Evolutionary conservation across 257 asterid genomes (phyloP).

Genomic region (Solanum lycopersicoides): DNA sequence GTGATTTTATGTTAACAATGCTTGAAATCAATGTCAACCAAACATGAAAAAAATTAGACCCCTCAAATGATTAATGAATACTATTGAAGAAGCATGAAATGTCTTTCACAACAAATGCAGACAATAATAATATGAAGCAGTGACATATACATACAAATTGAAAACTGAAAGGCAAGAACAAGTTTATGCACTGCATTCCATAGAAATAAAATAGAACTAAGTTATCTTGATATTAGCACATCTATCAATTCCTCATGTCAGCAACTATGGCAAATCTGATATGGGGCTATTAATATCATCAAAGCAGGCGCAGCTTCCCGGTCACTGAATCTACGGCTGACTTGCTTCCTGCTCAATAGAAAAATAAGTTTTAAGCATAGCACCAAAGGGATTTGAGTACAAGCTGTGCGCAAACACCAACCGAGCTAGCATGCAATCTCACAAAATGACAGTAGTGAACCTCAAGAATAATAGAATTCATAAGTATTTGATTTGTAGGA

Average conservation of each 20-base stretch:
- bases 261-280: not conserved
- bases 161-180: not conserved
- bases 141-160: not conserved
- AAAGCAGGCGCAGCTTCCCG: constrained; percentile 79
- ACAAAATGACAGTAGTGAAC: not conserved
- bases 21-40: not conserved
- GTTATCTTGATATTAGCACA: not conserved
- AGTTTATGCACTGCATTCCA: not conserved
- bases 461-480: not conserved
- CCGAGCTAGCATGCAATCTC: not conserved
- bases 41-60: too few species aligned
- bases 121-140: not conserved
- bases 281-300: constrained; percentile 4
- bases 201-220: not conserved
- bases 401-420: not conserved
- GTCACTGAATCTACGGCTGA: constrained; percentile 79
- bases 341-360: constrained; percentile 47
- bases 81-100: not conserved
- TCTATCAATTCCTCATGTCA: not conserved
- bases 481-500: not conserved
- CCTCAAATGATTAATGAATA: not conserved
- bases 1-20: not conserved
- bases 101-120: not conserved
- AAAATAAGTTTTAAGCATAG: not conserved
- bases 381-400: not conserved